Conservation (phyloP, 2,329 filamentous ascomycete species). For the Alternaria conjuncta region DNA sequence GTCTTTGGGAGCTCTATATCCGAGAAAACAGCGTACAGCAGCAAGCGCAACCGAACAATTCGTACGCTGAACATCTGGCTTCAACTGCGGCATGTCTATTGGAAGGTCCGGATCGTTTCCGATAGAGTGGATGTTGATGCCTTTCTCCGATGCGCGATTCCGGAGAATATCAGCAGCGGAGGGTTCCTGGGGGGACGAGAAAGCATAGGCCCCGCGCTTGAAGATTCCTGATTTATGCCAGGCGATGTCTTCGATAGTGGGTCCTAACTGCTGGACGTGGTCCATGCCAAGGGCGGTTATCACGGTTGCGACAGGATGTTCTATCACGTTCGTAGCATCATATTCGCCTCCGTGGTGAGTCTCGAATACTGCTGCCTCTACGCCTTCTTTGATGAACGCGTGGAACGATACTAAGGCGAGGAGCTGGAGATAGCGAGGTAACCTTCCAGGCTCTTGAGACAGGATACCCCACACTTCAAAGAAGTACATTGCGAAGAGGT, state of each 20-base stretch:
- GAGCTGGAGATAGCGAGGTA: neutral
- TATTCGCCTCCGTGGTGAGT: conserved; percentile 64
- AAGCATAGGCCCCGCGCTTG: conserved; percentile 65
- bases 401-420: conserved; percentile 59
- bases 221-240: conserved; percentile 79
- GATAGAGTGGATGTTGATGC: conserved; percentile 11
- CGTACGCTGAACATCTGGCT: conserved; percentile 15
- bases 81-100: conserved; percentile 3
- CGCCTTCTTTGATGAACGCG: conserved; percentile 67
- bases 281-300: conserved; percentile 74
- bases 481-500: conserved; percentile 55
- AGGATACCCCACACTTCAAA: neutral
- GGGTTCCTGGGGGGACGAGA: conserved; percentile 12
- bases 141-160: conserved; percentile 19
- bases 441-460: neutral
- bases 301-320: conserved; percentile 63
- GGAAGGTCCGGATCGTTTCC: conserved; percentile 14
- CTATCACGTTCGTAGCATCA: conserved; percentile 70
- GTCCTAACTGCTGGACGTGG: conserved; percentile 68
- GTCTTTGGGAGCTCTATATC: neutral
- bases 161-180: conserved; percentile 11
- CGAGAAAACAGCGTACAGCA: neutral
- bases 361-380: conserved; percentile 54
- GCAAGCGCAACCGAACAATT: conserved; percentile 22
- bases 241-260: conserved; percentile 69